phyloP scores from a whole-genome alignment of 2,329 filamentous ascomycete genomes.

The Gnomoniopsis smithogilvyi region DNA sequence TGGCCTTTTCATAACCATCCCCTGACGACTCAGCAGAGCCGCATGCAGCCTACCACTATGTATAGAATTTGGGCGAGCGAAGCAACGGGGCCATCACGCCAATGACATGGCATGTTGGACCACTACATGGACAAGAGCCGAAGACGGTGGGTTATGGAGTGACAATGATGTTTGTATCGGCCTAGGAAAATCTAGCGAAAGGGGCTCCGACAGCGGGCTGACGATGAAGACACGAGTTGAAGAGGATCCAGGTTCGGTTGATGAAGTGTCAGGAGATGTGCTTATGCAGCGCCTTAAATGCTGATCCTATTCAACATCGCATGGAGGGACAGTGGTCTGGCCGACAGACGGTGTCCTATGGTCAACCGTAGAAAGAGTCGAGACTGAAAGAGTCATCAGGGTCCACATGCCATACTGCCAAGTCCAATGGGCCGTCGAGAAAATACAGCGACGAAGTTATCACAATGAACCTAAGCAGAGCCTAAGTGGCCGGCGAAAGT shows the following conservation, averaged over 20 bases:
- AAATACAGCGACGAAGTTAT: neutral
- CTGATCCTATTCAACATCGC: neutral
- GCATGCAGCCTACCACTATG: neutral
- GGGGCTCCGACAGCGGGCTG: constrained; percentile 18
- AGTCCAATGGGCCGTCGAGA: no score
- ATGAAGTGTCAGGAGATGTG: constrained; percentile 15
- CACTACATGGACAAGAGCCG: constrained; percentile 4
- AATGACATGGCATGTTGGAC: constrained; percentile 7
- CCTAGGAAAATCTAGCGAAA: constrained; percentile 5
- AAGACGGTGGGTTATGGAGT: constrained; percentile 15
- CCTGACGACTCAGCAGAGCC: neutral
- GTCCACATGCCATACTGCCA: no score
- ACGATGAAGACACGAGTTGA: neutral
- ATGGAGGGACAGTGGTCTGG: neutral
- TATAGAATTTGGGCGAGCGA: constrained; percentile 16
- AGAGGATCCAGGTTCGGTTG: constrained; percentile 1
- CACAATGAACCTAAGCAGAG: neutral
- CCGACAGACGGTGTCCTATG: constrained; percentile 9
- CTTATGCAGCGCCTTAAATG: constrained; percentile 2
- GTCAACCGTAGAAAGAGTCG: no score
- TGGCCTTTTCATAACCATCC: neutral
- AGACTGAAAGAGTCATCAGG: neutral
- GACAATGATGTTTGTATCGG: constrained; percentile 13
- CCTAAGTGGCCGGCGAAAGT: no score
- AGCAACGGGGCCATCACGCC: constrained; percentile 17